phyloP scores from a whole-genome alignment of 371 early-diverging fungal genomes.

The Syncephalastrum contaminatum region DNA sequence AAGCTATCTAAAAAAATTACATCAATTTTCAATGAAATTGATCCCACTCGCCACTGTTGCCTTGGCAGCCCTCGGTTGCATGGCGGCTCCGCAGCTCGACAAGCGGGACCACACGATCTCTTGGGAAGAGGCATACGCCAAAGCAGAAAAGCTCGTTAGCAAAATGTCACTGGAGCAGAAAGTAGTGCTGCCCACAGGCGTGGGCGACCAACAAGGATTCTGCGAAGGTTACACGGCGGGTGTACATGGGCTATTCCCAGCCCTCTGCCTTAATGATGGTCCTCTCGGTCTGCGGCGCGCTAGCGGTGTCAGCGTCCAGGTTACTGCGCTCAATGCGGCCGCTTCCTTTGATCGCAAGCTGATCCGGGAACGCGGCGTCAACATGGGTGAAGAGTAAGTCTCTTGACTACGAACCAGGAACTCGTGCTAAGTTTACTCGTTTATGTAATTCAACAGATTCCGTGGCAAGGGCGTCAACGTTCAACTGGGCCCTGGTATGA shows the following conservation, averaged over 20 bases:
- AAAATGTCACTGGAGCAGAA: slow-evolving; percentile 37
- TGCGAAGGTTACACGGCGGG: slow-evolving; percentile 52
- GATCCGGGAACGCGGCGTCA: slow-evolving; percentile 40
- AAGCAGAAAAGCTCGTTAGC: slow-evolving; percentile 24
- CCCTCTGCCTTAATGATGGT: slow-evolving; percentile 51
- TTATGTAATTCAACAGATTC: slow-evolving; percentile 9
- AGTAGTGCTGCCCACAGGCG: slow-evolving; percentile 46
- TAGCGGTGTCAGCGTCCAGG: slow-evolving; percentile 37
- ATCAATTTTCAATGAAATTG: no score
- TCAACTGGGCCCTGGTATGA: slow-evolving; percentile 38
- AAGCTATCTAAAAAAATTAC: no score
- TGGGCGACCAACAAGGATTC: slow-evolving; percentile 33
- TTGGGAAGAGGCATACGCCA: slow-evolving; percentile 38
- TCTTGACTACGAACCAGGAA: no score
- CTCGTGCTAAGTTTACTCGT: no score
- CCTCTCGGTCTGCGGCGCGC: slow-evolving; percentile 52
- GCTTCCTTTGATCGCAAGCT: slow-evolving; percentile 48
- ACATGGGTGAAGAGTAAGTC: slow-evolving; percentile 46
- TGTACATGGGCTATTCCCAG: slow-evolving; percentile 45
- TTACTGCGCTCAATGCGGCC: slow-evolving; percentile 51
- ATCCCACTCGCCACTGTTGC: no score
- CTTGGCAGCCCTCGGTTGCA: no score
- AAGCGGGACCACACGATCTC: background rate
- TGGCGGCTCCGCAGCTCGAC: no score
- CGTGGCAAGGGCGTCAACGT: slow-evolving; percentile 47